These are phyloP conservation scores for Tetrahymena malaccensis DNA, from an alignment of 73 alveolate genomes.

Conservation along the genomic window DNA sequence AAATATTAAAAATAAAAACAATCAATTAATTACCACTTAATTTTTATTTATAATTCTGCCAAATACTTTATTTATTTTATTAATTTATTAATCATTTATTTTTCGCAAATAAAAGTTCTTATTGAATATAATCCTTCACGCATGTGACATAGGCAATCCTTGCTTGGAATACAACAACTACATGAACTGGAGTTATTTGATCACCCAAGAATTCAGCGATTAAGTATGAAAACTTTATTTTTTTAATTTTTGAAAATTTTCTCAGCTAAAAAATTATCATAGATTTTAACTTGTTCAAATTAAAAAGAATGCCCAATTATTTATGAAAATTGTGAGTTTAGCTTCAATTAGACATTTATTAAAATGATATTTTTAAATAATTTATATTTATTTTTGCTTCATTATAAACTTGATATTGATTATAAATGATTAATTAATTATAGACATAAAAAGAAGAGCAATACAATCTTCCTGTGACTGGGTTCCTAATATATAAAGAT, in stretches of 20 bases:
- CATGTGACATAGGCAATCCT: conserved; percentile 44
- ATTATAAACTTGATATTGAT: background rate
- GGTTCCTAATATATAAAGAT: conserved; percentile 27
- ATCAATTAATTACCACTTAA: background rate
- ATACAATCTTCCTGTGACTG: conserved; percentile 24
- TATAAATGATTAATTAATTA: background rate
- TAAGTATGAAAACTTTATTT: conserved; percentile 1
- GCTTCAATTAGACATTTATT: too few species aligned
- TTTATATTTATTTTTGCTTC: too few species aligned
- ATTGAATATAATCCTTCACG: conserved; percentile 34
- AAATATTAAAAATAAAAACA: background rate
- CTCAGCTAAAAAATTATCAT: too few species aligned
- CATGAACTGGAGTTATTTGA: conserved; percentile 43
- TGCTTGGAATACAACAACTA: conserved; percentile 18
- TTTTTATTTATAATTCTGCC: background rate
- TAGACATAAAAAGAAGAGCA: conserved; percentile 35
- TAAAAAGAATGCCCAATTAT: too few species aligned
- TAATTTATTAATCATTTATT: background rate
- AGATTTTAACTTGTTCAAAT: too few species aligned
- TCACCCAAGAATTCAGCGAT: conserved; percentile 34
- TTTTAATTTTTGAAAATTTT: background rate
- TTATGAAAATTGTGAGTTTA: too few species aligned
- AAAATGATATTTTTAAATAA: too few species aligned
- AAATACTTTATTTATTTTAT: background rate
- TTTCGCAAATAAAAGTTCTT: background rate